A percentile compares a stretch with the other conserved stretches of the same genome.
These are phyloP conservation scores for Trichophyton verrucosum DNA, from an alignment of 2,329 filamentous ascomycete genomes.

Conservation along the genomic window DNA sequence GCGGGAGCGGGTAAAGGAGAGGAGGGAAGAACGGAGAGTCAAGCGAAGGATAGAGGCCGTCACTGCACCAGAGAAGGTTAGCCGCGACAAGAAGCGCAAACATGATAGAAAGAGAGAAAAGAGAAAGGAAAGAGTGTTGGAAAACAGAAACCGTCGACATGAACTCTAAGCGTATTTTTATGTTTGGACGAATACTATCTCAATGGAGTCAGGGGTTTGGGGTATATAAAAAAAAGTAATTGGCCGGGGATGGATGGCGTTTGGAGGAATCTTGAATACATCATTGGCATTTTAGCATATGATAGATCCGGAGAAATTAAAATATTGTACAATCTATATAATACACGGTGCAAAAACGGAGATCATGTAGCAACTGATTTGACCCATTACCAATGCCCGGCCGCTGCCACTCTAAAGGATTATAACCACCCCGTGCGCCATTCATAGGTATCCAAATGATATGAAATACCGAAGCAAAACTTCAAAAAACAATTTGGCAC, in stretches of 20 bases:
- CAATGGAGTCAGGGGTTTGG: not conserved
- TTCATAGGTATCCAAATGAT: not conserved
- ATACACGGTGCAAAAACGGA: not conserved
- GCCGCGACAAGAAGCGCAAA: conserved; percentile 68
- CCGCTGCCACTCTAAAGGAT: not conserved
- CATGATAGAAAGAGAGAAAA: conserved; percentile 72
- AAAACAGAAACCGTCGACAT: conserved; percentile 59
- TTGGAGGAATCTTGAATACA: not conserved
- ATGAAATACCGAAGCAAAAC: not conserved
- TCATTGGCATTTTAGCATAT: not conserved
- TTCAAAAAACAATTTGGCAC: not conserved
- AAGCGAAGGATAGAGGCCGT: conserved; percentile 89
- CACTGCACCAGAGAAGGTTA: conserved; percentile 64
- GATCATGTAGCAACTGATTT: not conserved
- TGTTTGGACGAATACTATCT: not conserved
- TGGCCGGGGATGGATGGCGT: not conserved
- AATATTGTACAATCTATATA: not conserved
- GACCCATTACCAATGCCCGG: not conserved
- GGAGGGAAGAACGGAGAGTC: conserved; percentile 59
- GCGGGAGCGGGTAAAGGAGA: conserved; percentile 56
- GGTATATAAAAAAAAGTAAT: not conserved
- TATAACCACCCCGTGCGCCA: not conserved
- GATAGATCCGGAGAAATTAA: not conserved
- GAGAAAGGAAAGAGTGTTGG: conserved; percentile 63
- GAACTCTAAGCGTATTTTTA: conserved; percentile 44